Evolutionary conservation across 306 rosid species (phyloP), one percentile per base, ranked within the genome.

Genomic region (Cucumis hystrix): DNA sequence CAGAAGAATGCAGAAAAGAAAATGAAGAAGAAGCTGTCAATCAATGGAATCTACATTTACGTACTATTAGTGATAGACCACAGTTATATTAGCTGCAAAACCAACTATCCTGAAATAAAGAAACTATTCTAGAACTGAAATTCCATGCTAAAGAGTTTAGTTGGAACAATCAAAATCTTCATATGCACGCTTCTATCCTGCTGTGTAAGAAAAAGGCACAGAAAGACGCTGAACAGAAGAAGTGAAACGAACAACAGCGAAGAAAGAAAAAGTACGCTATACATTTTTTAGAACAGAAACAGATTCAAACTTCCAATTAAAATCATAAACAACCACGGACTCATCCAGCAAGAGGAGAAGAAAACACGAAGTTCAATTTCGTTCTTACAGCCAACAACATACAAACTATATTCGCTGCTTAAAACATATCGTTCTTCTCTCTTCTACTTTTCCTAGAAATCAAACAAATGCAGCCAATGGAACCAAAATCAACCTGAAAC

Each of bases 401-500:
- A 70, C 8, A 69, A 77, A 49, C 45, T 16, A 3, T 43, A 62
- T 49, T 71, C 37, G 41, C 23, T 1, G 16, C 40, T 49, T 1
- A 20, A 1, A 49, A 47, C 41, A 28, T 71, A 21, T 16, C 7
- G 2, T 23, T 51, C 10, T 21, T 25, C 51, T 40, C 73, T 40
- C 10, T 66, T 67, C 8, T 28, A 28, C 30, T 28, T 28, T 28
- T 28, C 30, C 30, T 28, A 28, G 30, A 28, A 28, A 28, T 28
- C 30, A 28, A 28, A 28, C 30, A 28, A 73, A 30, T 52, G 63
- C 62, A 73, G 63, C 16, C 6, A 47, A 62, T 78, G 47, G 43
- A 16, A 35, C 59, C 61, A 52, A 47, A 66, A 66, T 52, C 25
- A 15, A 92, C 98, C 93, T 95, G 98, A 73, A 95, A 95, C 81